These are phyloP conservation scores for Neoboletus subvelutipes DNA, from an alignment of 768 basidiomycete genomes.

Conservation along the genomic window DNA sequence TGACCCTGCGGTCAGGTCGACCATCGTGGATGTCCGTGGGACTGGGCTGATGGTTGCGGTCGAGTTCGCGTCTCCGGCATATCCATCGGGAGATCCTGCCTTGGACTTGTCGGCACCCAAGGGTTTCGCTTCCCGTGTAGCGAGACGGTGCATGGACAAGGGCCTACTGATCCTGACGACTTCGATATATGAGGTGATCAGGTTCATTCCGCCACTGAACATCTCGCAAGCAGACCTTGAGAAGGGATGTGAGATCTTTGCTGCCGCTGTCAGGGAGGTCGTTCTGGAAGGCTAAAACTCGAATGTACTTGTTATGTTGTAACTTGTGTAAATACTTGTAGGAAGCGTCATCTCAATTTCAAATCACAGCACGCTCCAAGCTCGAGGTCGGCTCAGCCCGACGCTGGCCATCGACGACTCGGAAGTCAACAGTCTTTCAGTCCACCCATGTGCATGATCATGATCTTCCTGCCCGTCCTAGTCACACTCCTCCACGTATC, in stretches of 20 bases:
- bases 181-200: conserved; percentile 80
- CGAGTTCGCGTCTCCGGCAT: conserved; percentile 69
- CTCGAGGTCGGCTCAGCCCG: conserved; percentile 5
- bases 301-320: too few relatives aligned
- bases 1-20: conserved; percentile 49
- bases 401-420: conserved; percentile 5
- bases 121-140: conserved; percentile 66
- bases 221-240: conserved; percentile 72
- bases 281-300: conserved; percentile 39
- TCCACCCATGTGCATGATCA: conserved; percentile 16
- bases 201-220: conserved; percentile 93
- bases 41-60: conserved; percentile 86
- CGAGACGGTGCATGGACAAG: conserved; percentile 80
- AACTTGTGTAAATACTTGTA: too few relatives aligned
- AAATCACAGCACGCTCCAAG: not conserved
- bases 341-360: not conserved
- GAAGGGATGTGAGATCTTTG: conserved; percentile 65
- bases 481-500: conserved; percentile 6
- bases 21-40: conserved; percentile 87
- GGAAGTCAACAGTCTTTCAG: conserved; percentile 6
- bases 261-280: conserved; percentile 69
- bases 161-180: conserved; percentile 89
- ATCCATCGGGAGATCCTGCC: conserved; percentile 49
- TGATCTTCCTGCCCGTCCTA: conserved; percentile 7
- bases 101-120: conserved; percentile 38